These are phyloP conservation scores for Alnus glutinosa DNA, from an alignment of 306 rosid species.

Conservation along the genomic window DNA sequence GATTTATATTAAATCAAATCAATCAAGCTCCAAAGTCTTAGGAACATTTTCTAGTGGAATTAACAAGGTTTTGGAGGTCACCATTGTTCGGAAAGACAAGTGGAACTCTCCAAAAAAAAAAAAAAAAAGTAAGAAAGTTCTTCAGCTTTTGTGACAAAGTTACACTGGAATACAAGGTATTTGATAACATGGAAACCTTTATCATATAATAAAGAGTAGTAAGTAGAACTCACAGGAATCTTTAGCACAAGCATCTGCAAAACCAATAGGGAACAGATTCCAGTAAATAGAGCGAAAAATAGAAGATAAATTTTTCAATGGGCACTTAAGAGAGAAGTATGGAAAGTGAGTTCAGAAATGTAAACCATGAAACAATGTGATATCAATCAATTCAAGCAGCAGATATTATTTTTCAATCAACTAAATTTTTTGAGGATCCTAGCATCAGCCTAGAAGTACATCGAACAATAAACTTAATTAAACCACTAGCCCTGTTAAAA, in stretches of 20 bases:
- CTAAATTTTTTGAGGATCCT: background rate
- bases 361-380: background rate
- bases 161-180: background rate
- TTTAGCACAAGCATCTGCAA: slow-evolving; percentile 74
- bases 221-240: slow-evolving; percentile 70
- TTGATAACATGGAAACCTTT: background rate
- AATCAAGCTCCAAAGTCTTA: background rate
- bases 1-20: slow-evolving; percentile 2
- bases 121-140: slow-evolving; percentile 26
- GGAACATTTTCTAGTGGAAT: slow-evolving; percentile 24
- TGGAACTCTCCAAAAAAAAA: slow-evolving; percentile 5
- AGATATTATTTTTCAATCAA: background rate
- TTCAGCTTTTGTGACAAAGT: slow-evolving; percentile 4
- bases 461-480: background rate
- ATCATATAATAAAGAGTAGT: background rate
- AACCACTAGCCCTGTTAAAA: background rate
- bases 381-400: background rate
- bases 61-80: slow-evolving; percentile 14
- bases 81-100: background rate
- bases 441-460: too few species aligned
- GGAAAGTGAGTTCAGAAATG: slow-evolving; percentile 4
- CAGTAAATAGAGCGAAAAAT: slow-evolving; percentile 17
- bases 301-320: background rate
- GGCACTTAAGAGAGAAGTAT: background rate
- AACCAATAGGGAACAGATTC: slow-evolving; percentile 25